Base-by-base conservation (phyloP, 345 rosid species). In the Turritis glabra region DNA sequence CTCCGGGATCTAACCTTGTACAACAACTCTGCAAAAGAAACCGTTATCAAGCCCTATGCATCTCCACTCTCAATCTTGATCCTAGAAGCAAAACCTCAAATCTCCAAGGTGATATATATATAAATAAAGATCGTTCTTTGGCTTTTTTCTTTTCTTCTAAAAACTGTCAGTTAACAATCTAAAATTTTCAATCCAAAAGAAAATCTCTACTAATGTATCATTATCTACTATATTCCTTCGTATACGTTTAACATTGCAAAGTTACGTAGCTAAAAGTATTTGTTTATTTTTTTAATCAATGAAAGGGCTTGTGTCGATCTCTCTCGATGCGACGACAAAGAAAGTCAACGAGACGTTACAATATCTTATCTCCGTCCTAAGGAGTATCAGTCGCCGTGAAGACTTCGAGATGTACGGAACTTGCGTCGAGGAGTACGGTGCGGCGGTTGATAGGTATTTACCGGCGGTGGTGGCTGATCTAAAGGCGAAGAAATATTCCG, bases 381-480 rank as follows among this genome's bases (percentile, higher is more conserved):
- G 1, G 2, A 11, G 18, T 4, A 2, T 59, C 12, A 12, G 5
- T 2, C 7, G 7, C 2, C 64, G 72, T 17, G 44, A 0, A 2
- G 17, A 0, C 0, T 78, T 2, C 18, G 59, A 67, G 44, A 21
- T 0, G 0, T 79, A 73, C 29, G 75, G 71, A 15, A 73, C 75
- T 37, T 79, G 82, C 62, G 22, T 79, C 6, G 63, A 74, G 19
- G 75, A 46, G 32, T 79, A 63, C 18, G 62, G 50, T 2, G 62
- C 63, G 10, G 50, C 75, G 1, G 15, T 62, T 27, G 1, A 5
- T 9, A 74, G 76, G 29, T 64, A 40, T 74, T 14, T 79, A 53
- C 79, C 72, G 37, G 67, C 37, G 1, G 51, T 14, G 7, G 6
- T n/a, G 40, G 62, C 32, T 30, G 14, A 68, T 73, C 4, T 74